These are phyloP conservation scores for Bryoerythrophyllum caledonicum DNA, from an alignment of 225 moss, liverwort and hornwort genomes.

Conservation along the genomic window DNA sequence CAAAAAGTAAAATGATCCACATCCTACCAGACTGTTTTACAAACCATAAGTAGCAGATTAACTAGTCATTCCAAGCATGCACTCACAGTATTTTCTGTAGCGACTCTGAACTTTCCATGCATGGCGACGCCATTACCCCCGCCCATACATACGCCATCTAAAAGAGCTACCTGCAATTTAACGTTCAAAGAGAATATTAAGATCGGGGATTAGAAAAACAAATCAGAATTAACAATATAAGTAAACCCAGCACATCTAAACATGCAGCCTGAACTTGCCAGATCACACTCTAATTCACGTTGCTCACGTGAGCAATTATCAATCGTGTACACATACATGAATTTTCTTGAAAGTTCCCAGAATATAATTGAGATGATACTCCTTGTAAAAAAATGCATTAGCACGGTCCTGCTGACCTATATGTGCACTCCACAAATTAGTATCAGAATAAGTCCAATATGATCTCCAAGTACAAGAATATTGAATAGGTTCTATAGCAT, in stretches of 20 bases:
- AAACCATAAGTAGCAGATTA: not conserved
- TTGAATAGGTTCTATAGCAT: not conserved
- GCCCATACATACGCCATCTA: constrained; percentile 95
- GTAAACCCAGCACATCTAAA: not conserved
- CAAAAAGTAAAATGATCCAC: not conserved
- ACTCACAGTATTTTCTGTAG: constrained; percentile 83
- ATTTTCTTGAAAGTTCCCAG: constrained; percentile 95
- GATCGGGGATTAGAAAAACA: not conserved
- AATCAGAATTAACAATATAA: not conserved
- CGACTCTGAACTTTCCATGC: constrained; percentile 93
- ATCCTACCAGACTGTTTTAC: not conserved
- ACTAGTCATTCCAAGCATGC: constrained; percentile 6
- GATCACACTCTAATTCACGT: not conserved
- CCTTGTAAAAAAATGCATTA: constrained; percentile 65
- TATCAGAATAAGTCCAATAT: not conserved
- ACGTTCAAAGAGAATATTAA: constrained; percentile 11
- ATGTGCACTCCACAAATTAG: constrained; percentile 18
- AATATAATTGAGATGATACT: constrained; percentile 85
- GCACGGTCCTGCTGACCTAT: constrained; percentile 62
- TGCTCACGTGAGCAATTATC: not conserved
- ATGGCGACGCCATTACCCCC: constrained; percentile 96
- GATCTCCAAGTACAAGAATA: constrained; percentile 2
- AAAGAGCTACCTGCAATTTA: constrained; percentile 66
- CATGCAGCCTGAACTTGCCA: not conserved
- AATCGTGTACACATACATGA: constrained; percentile 57